Evolutionary conservation across 139 green algal species (phyloP).

Genomic region (Desmodesmus armatus): DNA sequence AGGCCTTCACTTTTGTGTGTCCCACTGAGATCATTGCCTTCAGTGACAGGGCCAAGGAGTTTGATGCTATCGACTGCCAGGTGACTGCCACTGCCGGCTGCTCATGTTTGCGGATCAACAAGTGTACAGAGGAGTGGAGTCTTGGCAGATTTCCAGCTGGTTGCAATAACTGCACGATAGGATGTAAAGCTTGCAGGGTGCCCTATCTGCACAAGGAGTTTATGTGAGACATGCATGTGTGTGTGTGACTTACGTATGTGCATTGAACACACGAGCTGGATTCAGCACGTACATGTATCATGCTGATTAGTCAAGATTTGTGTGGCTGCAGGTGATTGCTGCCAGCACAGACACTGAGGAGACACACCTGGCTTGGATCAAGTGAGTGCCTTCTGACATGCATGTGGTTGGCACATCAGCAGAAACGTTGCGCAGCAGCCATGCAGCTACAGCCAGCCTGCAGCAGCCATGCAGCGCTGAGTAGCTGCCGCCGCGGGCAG

Average conservation of each 20-base stretch:
- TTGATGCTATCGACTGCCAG: conserved; percentile 81
- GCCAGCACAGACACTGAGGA: conserved; percentile 86
- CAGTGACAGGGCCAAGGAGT: conserved; percentile 85
- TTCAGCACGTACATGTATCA: neutral
- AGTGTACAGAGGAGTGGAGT: neutral
- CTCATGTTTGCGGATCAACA: neutral
- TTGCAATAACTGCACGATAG: neutral
- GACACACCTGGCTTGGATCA: conserved; percentile 89
- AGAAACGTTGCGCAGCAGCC: neutral
- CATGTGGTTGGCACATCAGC: neutral
- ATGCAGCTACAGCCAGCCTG: no score
- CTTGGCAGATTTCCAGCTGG: no score
- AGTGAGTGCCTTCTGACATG: no score
- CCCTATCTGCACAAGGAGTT: no score
- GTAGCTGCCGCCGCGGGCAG: no score
- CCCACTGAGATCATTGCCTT: conserved; percentile 90
- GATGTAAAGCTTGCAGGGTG: no score
- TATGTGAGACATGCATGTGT: no score
- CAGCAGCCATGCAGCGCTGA: no score
- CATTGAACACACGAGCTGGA: no score
- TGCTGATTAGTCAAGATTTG: conserved; percentile 39
- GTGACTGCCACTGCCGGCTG: no score
- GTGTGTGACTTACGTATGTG: no score
- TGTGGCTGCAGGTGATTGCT: no score
- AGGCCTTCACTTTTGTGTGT: conserved; percentile 82